Conservation (phyloP, 2,329 filamentous ascomycete genomes). For the Coniochaeta sp. region DNA sequence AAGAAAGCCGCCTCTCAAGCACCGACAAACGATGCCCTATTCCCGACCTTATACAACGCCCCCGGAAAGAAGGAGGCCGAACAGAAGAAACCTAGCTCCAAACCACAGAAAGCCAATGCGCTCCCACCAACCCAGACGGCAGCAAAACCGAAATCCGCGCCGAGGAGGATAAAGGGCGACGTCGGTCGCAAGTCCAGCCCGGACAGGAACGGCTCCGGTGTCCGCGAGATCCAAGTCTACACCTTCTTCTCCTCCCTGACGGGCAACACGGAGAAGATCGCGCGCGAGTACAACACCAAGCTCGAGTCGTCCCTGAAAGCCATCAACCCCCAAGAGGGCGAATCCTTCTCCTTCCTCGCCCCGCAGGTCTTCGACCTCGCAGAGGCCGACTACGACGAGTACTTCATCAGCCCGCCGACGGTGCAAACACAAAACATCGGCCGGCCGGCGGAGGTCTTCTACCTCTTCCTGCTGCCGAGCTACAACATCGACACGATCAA, state of each 20-base stretch:
- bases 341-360: conserved; percentile 35
- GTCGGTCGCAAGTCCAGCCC: conserved; percentile 23
- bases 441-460: conserved; percentile 58
- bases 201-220: conserved; percentile 13
- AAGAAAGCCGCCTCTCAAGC: too few species aligned
- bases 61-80: conserved; percentile 3
- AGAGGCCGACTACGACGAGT: conserved; percentile 87
- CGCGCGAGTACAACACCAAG: conserved; percentile 52
- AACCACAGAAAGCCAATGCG: conserved; percentile 5
- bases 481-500: conserved; percentile 95
- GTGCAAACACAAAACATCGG: conserved; percentile 30
- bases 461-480: conserved; percentile 77
- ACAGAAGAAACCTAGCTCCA: conserved; percentile 5
- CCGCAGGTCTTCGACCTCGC: conserved; percentile 71
- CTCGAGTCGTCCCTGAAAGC: conserved; percentile 46
- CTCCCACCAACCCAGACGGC: not conserved
- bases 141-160: conserved; percentile 25
- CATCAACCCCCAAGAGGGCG: conserved; percentile 26
- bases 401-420: conserved; percentile 73
- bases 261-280: conserved; percentile 70
- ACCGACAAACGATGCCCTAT: too few species aligned
- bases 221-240: conserved; percentile 56
- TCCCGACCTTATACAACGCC: conserved; percentile 27
- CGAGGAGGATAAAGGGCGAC: conserved; percentile 37
- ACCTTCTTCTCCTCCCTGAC: conserved; percentile 90